Percentiles rank a stretch among this genome's conserved stretches.
Evolutionary conservation across 129 eudicot genomes (phyloP).

Genomic region (Lactuca sativa): DNA sequence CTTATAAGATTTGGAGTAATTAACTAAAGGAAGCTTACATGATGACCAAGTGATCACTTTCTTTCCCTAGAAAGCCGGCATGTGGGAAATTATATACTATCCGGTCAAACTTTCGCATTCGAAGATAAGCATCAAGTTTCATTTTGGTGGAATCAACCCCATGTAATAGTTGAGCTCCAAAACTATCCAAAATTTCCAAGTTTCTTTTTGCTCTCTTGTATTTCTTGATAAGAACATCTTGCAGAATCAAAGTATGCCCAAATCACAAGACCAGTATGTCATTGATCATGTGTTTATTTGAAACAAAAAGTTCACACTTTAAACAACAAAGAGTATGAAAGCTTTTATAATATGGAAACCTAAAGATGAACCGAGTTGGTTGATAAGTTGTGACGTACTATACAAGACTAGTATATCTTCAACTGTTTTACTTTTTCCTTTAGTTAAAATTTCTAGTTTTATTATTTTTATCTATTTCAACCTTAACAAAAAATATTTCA

Average conservation of each 20-base stretch:
- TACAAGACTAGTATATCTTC: no score
- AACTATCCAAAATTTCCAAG: conserved; percentile 10
- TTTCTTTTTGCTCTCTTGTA: conserved; percentile 40
- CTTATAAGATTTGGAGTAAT: background rate
- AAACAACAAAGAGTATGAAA: background rate
- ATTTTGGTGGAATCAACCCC: conserved; percentile 52
- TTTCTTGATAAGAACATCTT: conserved; percentile 33
- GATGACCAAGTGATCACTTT: conserved; percentile 34
- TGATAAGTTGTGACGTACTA: no score
- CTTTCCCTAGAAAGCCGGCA: conserved; percentile 63
- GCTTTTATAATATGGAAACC: no score
- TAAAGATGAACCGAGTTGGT: no score
- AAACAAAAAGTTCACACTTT: background rate
- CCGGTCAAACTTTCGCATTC: conserved; percentile 40
- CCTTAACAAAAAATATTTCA: no score
- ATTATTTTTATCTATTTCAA: no score
- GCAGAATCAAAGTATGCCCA: background rate
- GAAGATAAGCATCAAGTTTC: conserved; percentile 32
- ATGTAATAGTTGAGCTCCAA: conserved; percentile 36
- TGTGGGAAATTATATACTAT: conserved; percentile 69
- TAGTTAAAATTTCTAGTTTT: no score
- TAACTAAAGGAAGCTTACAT: conserved; percentile 31
- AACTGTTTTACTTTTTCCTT: no score
- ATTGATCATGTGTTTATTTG: no score
- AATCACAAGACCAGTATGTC: background rate